phyloP scores from a whole-genome alignment of 495 filamentous ascomycete genomes.

The Pseudoneurospora amorphoporcata region DNA sequence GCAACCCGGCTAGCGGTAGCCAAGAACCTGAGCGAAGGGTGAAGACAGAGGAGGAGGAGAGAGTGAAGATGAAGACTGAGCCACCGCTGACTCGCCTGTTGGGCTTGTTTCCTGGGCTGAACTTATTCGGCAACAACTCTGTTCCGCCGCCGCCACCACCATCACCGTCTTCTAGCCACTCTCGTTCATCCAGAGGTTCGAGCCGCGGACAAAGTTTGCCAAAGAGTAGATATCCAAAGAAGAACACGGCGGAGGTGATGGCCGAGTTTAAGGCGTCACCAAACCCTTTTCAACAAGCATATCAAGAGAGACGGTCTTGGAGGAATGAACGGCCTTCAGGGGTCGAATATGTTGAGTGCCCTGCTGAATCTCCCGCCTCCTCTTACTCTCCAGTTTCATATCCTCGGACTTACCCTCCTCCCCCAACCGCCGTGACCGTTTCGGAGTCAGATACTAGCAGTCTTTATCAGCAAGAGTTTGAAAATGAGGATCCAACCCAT shows the following conservation, averaged over 20 bases:
- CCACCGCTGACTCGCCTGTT: no score
- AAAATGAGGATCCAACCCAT: no score
- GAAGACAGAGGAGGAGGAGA: neutral
- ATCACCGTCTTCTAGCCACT: neutral
- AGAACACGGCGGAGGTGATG: neutral
- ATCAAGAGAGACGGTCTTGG: neutral
- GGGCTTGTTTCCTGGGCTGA: neutral
- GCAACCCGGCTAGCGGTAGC: neutral
- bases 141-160: neutral
- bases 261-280: neutral
- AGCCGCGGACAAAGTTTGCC: neutral
- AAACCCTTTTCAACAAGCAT: neutral
- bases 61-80: neutral
- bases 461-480: fast-evolving
- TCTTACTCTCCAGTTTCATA: neutral
- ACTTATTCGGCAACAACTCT: neutral
- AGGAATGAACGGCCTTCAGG: neutral
- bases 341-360: neutral
- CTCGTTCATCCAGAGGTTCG: neutral
- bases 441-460: neutral
- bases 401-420: neutral
- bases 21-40: neutral
- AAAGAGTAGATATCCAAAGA: neutral
- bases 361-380: neutral
- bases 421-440: neutral